A percentile compares a stretch with the other conserved stretches of the same genome.
Evolutionary conservation across 768 basidiomycete genomes (phyloP).

Genomic region (Pholiota conissans): DNA sequence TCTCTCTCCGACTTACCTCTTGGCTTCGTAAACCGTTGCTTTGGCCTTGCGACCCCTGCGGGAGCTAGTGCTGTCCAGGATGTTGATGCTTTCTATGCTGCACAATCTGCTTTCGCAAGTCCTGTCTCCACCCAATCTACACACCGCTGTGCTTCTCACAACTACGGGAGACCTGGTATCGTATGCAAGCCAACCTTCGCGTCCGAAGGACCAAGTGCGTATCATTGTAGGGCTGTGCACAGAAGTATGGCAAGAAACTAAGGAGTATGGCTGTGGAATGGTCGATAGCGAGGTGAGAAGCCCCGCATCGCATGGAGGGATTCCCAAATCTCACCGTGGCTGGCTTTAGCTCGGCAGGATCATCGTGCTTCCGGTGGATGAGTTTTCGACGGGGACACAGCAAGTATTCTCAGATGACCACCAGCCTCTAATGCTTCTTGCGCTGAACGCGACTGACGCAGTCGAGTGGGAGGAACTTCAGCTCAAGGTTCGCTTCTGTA

Average conservation of each 20-base stretch:
- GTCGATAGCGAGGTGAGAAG: constrained; percentile 72
- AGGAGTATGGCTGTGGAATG: constrained; percentile 64
- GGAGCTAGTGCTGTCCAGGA: constrained; percentile 24
- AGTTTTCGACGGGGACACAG: constrained; percentile 23
- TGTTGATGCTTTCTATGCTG: constrained; percentile 71
- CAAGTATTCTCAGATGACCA: constrained; percentile 29
- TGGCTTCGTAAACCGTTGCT: background rate
- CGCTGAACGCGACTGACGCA: constrained; percentile 57
- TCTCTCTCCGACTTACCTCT: background rate
- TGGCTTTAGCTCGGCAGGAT: constrained; percentile 63
- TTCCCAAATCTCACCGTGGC: constrained; percentile 6
- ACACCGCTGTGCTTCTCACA: constrained; percentile 72
- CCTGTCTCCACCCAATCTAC: constrained; percentile 58
- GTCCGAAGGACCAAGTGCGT: constrained; percentile 72
- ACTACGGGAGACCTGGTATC: constrained; percentile 76
- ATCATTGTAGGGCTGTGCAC: constrained; percentile 71
- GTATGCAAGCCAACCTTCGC: constrained; percentile 52
- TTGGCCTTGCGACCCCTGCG: background rate
- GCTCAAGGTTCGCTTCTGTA: constrained; percentile 47
- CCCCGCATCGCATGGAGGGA: constrained; percentile 1
- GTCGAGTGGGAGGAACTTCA: constrained; percentile 71
- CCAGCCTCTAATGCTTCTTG: constrained; percentile 68
- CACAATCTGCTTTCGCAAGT: constrained; percentile 66
- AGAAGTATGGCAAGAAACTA: constrained; percentile 79
- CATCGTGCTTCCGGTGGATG: constrained; percentile 64